phyloP scores from a whole-genome alignment of 306 rosid genomes.

The Cicer bijugum region DNA sequence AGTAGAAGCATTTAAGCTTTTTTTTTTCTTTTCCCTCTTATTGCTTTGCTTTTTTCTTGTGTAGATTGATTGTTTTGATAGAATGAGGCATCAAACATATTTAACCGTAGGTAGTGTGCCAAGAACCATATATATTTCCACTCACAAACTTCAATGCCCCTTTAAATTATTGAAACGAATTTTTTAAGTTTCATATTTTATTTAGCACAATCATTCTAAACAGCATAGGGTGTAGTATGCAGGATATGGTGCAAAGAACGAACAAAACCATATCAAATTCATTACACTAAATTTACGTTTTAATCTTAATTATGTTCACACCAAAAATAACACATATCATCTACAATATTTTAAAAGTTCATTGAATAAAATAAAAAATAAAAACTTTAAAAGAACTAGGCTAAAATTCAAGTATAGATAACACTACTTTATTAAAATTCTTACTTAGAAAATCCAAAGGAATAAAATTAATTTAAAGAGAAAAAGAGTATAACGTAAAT shows the following conservation, averaged over 20 bases:
- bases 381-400: no score
- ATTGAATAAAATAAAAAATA: no score
- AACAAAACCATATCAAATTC: constrained; percentile 6
- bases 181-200: constrained; percentile 36
- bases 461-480: no score
- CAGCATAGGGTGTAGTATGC: neutral
- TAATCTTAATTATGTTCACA: no score
- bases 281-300: neutral
- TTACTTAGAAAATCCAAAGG: no score
- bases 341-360: no score
- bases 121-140: constrained; percentile 50
- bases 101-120: constrained; percentile 64
- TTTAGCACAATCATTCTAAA: constrained; percentile 35
- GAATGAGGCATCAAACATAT: constrained; percentile 53
- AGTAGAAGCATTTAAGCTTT: constrained; percentile 43
- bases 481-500: no score
- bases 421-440: no score
- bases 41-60: constrained; percentile 42
- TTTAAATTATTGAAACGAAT: constrained; percentile 43
- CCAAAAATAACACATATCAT: no score
- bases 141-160: constrained; percentile 50
- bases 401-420: no score
- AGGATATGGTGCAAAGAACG: neutral
- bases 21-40: constrained; percentile 30
- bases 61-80: constrained; percentile 45